Conservation (phyloP, 768 basidiomycete genomes). For the Boletus sensibilis region DNA sequence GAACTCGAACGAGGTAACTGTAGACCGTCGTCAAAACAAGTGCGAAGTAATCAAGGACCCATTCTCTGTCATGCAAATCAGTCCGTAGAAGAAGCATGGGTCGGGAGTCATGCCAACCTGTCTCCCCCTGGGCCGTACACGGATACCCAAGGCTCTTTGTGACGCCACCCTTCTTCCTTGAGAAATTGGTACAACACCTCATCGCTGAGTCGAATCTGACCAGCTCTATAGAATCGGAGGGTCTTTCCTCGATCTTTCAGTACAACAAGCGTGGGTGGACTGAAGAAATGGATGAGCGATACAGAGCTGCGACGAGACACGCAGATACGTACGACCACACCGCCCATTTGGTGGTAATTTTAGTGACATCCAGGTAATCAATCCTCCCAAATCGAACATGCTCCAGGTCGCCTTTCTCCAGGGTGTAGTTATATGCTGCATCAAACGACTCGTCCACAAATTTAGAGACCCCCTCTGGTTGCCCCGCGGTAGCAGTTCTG, state of each 20-base stretch:
- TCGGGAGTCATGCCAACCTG: conserved; percentile 43
- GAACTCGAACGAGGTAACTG: conserved; percentile 50
- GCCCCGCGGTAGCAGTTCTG: conserved; percentile 59
- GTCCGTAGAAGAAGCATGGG: background rate
- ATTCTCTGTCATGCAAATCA: conserved; percentile 51
- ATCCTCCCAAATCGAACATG: conserved; percentile 81
- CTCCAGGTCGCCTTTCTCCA: conserved; percentile 58
- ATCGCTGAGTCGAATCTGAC: conserved; percentile 56
- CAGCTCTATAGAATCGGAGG: conserved; percentile 77
- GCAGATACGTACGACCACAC: conserved; percentile 69
- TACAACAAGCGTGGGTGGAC: conserved; percentile 76
- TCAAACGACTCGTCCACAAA: conserved; percentile 74
- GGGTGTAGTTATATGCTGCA: conserved; percentile 63
- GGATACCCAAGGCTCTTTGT: conserved; percentile 66
- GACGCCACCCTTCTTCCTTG: conserved; percentile 58
- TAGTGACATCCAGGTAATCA: conserved; percentile 83
- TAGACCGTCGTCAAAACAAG: conserved; percentile 50
- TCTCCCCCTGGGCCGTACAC: conserved; percentile 74
- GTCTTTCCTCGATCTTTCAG: conserved; percentile 68
- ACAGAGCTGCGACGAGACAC: background rate
- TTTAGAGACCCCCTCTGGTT: conserved; percentile 65
- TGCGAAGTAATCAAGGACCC: conserved; percentile 60
- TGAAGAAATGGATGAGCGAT: conserved; percentile 28
- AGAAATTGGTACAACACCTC: conserved; percentile 68
- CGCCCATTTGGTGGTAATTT: conserved; percentile 81